Percentiles rank a stretch among this genome's conserved stretches.
These are phyloP conservation scores for Picea sitchensis DNA, from an alignment of 75 land plant species.

Conservation along the genomic window DNA sequence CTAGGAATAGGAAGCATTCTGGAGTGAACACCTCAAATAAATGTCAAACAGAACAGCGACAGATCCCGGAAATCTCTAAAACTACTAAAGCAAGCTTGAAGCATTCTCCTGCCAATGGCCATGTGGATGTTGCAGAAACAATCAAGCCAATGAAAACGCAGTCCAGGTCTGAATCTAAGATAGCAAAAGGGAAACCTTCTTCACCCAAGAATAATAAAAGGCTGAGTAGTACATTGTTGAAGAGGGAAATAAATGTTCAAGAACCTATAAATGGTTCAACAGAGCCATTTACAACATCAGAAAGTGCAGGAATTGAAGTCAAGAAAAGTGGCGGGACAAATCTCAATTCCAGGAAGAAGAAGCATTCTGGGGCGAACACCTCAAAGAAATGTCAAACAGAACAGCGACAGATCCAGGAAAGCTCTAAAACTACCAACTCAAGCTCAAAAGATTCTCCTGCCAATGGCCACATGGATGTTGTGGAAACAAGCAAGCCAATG, in stretches of 20 bases:
- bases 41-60: neutral
- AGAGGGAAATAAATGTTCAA: too few relatives aligned
- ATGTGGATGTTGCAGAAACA: neutral
- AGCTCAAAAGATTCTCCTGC: neutral
- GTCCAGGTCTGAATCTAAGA: too few relatives aligned
- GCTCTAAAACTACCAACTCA: neutral
- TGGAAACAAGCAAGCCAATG: neutral
- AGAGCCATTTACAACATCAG: neutral
- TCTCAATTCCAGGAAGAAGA: neutral
- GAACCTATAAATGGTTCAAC: too few relatives aligned
- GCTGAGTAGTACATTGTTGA: too few relatives aligned
- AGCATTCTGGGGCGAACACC: neutral
- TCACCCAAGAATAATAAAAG: too few relatives aligned
- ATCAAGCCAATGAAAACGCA: neutral
- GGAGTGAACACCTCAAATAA: neutral
- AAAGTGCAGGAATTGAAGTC: neutral
- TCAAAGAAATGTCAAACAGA: conserved; percentile 1
- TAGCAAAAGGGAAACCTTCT: too few relatives aligned
- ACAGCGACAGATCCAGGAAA: neutral
- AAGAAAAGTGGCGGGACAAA: neutral
- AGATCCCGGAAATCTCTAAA: neutral
- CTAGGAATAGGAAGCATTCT: neutral
- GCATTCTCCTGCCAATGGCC: neutral
- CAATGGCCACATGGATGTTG: neutral
- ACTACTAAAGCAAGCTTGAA: neutral